Evolutionary conservation across 345 rosid genomes (phyloP).

Genomic region (Salix exigua): DNA sequence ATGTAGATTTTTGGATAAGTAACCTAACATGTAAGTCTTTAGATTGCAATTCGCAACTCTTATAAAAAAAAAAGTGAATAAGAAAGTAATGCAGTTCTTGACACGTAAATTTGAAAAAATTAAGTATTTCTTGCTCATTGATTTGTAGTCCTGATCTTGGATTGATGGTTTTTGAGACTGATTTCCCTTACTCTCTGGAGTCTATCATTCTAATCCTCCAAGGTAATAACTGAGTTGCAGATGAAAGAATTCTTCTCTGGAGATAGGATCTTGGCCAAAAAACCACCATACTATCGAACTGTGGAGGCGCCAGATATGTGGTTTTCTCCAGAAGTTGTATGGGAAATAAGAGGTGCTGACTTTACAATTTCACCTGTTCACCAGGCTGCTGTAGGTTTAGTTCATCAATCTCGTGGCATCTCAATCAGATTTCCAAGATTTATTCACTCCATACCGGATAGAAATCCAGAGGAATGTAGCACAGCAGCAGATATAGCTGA

Average conservation of each 20-base stretch:
- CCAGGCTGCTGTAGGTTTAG: conserved; percentile 69
- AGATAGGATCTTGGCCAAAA: conserved; percentile 58
- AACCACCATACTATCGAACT: conserved; percentile 69
- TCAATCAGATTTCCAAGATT: conserved; percentile 83
- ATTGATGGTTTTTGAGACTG: neutral
- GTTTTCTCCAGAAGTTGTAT: conserved; percentile 68
- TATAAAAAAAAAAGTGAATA: too few relatives aligned
- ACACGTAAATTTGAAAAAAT: too few relatives aligned
- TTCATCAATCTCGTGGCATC: conserved; percentile 78
- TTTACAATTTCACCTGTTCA: conserved; percentile 82
- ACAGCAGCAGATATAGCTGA: conserved; percentile 63
- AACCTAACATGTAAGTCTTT: too few relatives aligned
- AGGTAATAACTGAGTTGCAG: conserved; percentile 36
- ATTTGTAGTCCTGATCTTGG: neutral
- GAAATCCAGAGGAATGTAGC: conserved; percentile 76
- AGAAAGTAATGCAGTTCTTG: too few relatives aligned
- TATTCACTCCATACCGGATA: conserved; percentile 36
- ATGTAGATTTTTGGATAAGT: neutral
- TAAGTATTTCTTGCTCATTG: too few relatives aligned
- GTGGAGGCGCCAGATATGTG: conserved; percentile 75
- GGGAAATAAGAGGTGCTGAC: conserved; percentile 88
- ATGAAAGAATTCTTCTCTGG: conserved; percentile 70
- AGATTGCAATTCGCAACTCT: too few relatives aligned
- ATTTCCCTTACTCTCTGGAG: neutral
- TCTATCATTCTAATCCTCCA: neutral